Base-by-base conservation (phyloP, 345 rosid species). In the Citrus reticulata region DNA sequence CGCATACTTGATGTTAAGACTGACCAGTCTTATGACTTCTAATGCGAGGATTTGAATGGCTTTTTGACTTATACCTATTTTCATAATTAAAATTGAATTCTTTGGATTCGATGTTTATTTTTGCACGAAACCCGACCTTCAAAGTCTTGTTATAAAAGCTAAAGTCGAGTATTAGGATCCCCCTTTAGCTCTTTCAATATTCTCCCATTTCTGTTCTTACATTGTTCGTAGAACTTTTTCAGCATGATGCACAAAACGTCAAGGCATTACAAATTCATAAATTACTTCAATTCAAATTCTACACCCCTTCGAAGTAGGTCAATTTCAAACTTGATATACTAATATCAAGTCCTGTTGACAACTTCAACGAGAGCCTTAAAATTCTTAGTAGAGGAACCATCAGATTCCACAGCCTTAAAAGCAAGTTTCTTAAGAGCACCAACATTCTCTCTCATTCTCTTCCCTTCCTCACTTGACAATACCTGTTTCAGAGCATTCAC, bases 381-480 rank as follows among this genome's bases (percentile, higher is more conserved):
- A 66, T 90, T 83, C 60, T 57, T 49, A 10, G 69, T 55, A 0
- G 93, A 83, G 83, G 83, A 83, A 19, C 96, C 93, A 3, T 63
- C 20, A 0, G 82, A 37, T 61, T 74, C 30, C 7, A 76, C 79
- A 27, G 92, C 91, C 34, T 72, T 58, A 19, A 66, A 9, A 32
- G 87, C 91, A 62, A 86, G 81, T 32, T 84, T 70, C 62, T 80
- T 83, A 10, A 80, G 73, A 10, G 14, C 68, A 0, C 68, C 39
- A 7, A 74, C 37, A 13, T 80, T 88, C 9, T 64, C 70, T 59
- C 88, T 88, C 86, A 89, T 87, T 63, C 34, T 54, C 68, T 74
- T 69, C 66, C 91, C 93, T 75, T 85, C 80, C 51, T 87, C 86
- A 7, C 63, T 63, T 1, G 7, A 19, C 85, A 85, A 6, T 2